Base-by-base conservation (phyloP, 148 eudicot genomes). In the Tetragonia tetragonoides region DNA sequence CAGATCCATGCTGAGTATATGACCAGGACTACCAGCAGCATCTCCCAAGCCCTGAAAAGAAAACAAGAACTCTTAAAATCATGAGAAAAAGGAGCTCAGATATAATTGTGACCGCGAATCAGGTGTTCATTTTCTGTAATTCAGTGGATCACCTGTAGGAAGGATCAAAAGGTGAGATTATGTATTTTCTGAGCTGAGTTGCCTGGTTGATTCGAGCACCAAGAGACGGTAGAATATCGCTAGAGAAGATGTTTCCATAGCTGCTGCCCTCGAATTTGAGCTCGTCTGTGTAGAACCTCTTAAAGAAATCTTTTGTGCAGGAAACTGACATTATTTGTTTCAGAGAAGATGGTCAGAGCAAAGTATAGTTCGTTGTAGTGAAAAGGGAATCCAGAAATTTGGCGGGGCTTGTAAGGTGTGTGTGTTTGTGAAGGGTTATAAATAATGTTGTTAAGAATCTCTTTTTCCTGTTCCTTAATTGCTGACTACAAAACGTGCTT, bases 1-100 rank as follows among this genome's bases (percentile, higher is more conserved):
- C 89, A 89, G 37, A 91, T 82, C 99, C 99, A 95, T 60, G 99
- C 97, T 0, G 97, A 87, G 87, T 93, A 95, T 23, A 95, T 76
- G 16, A 95, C 97, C 64, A 95, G 81, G 15, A 93, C 54, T 12
- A 95, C 81, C 44, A 95, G 82, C 66, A 88, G 81, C 85, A 88
- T 89, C 89, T 90, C 97, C 99, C 99, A 95, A 39, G 87, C 86
- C 87, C 99, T 95, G 92, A 66, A 91, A 86, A 44, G 68, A 60
- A 16, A 40, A 42, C 24, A 39, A 23, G n/a, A 59, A 53, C 46
- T 44, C 37, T 49, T 51, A 62, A 74, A 24, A 42, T 40, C 46
- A 51, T 51, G 56, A 51, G 15, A 51, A 3, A 3, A 51, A 10
- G 14, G 11, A 51, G 47, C 47, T 5, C 47, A 44, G 47, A 44